Evolutionary conservation across 208 protist species (phyloP), one percentile per base, ranked within the genome.

Genomic region (Acanthamoeba rhysodes): DNA sequence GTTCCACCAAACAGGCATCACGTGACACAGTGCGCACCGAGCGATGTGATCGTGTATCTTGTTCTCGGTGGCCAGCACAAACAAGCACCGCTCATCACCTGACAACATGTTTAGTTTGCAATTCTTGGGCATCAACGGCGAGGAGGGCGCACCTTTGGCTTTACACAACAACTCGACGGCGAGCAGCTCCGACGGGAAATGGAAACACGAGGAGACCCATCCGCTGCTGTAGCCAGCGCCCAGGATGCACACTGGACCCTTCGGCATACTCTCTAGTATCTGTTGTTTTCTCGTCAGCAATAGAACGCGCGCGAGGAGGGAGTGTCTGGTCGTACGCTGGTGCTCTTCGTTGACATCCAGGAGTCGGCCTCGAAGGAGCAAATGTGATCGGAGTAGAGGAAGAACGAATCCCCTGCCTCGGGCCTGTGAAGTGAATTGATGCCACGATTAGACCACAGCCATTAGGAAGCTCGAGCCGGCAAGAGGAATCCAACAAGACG

Each of bases 351-450:
- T 22, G 70, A 22, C 12, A n/a, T 24, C 70, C 70, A 78, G 27
- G 70, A 8, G 34, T 78, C 70, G n/a, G 70, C 70, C 32, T 78
- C 70, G 37, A 78, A 78, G n/a, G 70, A 78, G 14, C 32, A 78
- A 1, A 78, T 78, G 37, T 78, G 70, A 45, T 78, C 70, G 12
- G 70, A 78, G 37, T 78, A 78, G 70, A 78, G 70, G 37, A 78
- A 78, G 70, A 78, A 78, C 9, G 29, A 22, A 22, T 78, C 70
- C 1, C 70, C 37, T 20, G 70, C 22, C 37, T 78, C 70, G 22
- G 32, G 66, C 32, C 66, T 74, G 66, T 29, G 14, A 57, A 20
- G 16, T 9, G 7, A 1, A 57, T 57, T 12, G 53, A 57, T 9
- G 1, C 16, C 53, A 57, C 14, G 1, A 9, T 57, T 9, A 57